Evolutionary conservation across 805 yeast genomes (phyloP), one percentile per base, ranked within the genome.

Genomic region (Saccharomycopsis guyanensis): DNA sequence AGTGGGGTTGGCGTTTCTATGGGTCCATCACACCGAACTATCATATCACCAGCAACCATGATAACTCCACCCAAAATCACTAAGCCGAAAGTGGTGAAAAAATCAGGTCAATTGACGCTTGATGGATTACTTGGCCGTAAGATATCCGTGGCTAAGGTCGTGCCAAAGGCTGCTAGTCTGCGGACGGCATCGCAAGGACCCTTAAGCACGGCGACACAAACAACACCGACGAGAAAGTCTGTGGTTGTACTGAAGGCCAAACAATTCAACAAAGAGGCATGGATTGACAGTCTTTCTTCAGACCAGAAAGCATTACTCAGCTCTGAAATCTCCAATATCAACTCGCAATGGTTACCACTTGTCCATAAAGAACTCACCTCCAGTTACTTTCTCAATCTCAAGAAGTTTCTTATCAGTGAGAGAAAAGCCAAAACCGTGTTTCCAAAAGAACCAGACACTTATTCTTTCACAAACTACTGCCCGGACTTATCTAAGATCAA

Each of bases 391-490:
- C 60, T 89, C 7, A 62, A 74, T 7, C 68, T 93, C 56, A 60
- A 63, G 54, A 40, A 25, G 31, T 50, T 47, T 29, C 88, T 83
- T 54, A 67, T 89, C 12, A 50, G 53, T 3, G 50, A 67, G 0
- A 54, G 60, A 13, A 58, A 63, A 13, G 65, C 66, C 16, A 71
- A 68, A 12, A 71, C 76, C 2, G 70, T 91, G 0, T 91, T 86
- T 63, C 99, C 99, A 1, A 89, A 91, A 0, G 60, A 67, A 15
- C 58, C 73, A 12, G 83, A 85, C 50, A 76, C 93, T 18, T 93
- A 93, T 60, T 86, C 97, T 0, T 93, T 97, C 97, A 80, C 94
- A 2, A 74, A 87, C 27, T 69, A 80, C 15, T 87, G 97, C 0
- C 95, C 96, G 0, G 42, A 49, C n/a, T 66, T 91, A 18, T 67